phyloP scores from a whole-genome alignment of 1,284 basidiomycete species.

The Rhodofomes roseus region DNA sequence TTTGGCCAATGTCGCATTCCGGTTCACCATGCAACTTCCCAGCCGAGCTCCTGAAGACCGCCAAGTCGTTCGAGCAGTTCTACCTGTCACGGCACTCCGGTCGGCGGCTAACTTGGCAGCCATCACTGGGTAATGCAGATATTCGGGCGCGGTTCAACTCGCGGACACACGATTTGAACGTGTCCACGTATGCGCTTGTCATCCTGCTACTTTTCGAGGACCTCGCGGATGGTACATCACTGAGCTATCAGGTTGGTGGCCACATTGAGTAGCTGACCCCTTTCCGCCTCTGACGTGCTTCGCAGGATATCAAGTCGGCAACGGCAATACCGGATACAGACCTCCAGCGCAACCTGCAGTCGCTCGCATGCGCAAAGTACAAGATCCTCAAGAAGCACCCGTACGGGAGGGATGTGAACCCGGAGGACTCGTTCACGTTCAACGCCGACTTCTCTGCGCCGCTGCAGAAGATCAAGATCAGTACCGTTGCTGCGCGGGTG shows the following conservation, averaged over 20 bases:
- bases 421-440: conserved; percentile 85
- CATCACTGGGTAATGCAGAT: conserved; percentile 90
- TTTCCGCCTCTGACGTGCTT: too few species aligned
- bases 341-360: conserved; percentile 89
- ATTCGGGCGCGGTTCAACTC: conserved; percentile 82
- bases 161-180: conserved; percentile 86
- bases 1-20: conserved; percentile 82
- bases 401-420: conserved; percentile 76
- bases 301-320: conserved; percentile 64
- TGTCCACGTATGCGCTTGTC: conserved; percentile 88
- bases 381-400: conserved; percentile 93
- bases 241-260: conserved; percentile 65
- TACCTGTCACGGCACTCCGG: conserved; percentile 91
- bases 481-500: conserved; percentile 82
- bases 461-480: conserved; percentile 92
- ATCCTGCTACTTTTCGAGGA: conserved; percentile 89
- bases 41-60: conserved; percentile 56
- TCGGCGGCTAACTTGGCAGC: conserved; percentile 90
- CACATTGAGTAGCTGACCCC: too few species aligned
- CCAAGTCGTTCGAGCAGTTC: conserved; percentile 83
- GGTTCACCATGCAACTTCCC: conserved; percentile 68
- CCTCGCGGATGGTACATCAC: conserved; percentile 58
- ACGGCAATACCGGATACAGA: conserved; percentile 78
- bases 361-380: conserved; percentile 95
- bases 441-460: conserved; percentile 79